Base-by-base conservation (phyloP, 2,329 filamentous ascomycete species). In the Paradendryphiella salina region DNA sequence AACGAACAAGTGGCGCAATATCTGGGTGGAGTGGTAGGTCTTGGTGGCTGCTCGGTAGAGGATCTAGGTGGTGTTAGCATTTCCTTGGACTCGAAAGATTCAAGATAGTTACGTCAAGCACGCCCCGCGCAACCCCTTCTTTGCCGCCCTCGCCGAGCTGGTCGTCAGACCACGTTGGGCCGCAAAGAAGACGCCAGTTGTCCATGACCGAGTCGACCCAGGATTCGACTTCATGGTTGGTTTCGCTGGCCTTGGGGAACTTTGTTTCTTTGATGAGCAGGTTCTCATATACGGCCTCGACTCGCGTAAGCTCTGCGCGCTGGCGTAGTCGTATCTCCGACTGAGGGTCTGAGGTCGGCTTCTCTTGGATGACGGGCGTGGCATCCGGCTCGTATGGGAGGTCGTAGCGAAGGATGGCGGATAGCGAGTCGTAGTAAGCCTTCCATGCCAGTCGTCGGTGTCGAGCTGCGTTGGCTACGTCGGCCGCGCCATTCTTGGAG, bases 21-120 rank as follows among this genome's bases (percentile, higher is more conserved):
- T 89, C 8, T 90, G 79, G 1, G 93, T 96, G 1, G 94, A 99
- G 73, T 99, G 94, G 67, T 94, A 99, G 0, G 92, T 96, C 73
- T 94, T 96, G 8, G 88, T 90, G 6, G 93, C 90, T 17, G 92
- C 90, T 32, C 88, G 87, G 73, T 97, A 99, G 5, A 99, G 80
- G 21, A 91, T 89, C 72, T 94, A 35, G 17, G 36, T 13, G 5
- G 2, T 4, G 34, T 50, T 8, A 50, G 41, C 13, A 38, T 18
- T 8, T 4, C 26, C 8, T 26, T 11, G 14, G 1, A 10, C 20
- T 5, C 5, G 8, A 3, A 2, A 6, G 23, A 3, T 9, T 18
- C 13, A 18, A 5, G 21, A 14, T 20, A 56, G 70, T 59, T 71
- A 82, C 80, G 64, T 86, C 92, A 33, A 99, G 81, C 26, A 95